Evolutionary conservation across 2,329 filamentous ascomycete species (phyloP), one percentile per base, ranked within the genome.

Genomic region (Arthrobotrys conoides): DNA sequence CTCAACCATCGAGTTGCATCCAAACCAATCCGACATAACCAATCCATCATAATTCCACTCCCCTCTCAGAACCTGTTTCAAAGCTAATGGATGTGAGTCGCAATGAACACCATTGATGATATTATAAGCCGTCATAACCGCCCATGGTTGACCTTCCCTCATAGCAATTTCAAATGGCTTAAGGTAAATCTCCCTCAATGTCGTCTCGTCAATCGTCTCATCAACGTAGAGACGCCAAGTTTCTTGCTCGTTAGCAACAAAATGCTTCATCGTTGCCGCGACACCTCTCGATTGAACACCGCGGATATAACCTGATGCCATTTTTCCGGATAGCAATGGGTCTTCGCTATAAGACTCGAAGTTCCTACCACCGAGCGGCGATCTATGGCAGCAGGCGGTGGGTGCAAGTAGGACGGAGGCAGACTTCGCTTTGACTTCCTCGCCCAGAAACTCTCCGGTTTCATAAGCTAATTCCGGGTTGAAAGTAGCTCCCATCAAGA

Each of bases 271-370:
- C 83, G 89, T 93, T 10, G 91, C 89, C 18, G 89, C 90, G 3
- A 93, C 91, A 55, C 90, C 90, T 36, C 87, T 86, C 10, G 87
- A 87, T 83, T 93, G 91, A 0, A 93, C 85, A 22, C 91, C 89
- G 57, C 85, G 87, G 53, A 90, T 86, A 71, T 88, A 88, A 30
- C 87, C 85, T 81, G 92, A 90, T 0, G 88, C 90, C 76, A 92
- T 87, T 82, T 93, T 91, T 2, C 91, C 91, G 1, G 90, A 87
- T 80, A 93, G 86, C 81, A 88, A 91, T 0, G 88, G 85, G 80
- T 93, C 92, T 83, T 93, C 92, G 48, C 90, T 89, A 82, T 94
- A 96, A 0, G 92, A 94, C 84, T 96, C 93, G 81, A 96, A 96
- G 80, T 94, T 94, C 76, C 93, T 88, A 18, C 93, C 93, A n/a